phyloP scores from a whole-genome alignment of 306 rosid species.

The Vachellia collinsii region DNA sequence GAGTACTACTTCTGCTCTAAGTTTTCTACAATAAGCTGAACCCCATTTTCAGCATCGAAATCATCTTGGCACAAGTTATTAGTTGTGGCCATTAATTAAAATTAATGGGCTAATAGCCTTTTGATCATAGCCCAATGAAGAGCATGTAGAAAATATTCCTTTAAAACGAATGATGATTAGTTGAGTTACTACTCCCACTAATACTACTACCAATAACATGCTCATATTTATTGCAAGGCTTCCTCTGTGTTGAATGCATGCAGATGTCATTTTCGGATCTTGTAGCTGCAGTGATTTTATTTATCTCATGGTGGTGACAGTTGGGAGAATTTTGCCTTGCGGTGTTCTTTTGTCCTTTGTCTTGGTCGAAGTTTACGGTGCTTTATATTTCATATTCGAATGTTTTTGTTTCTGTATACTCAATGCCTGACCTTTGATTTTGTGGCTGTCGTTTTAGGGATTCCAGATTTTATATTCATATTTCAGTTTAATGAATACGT shows the following conservation, averaged over 20 bases:
- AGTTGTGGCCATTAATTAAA: not conserved
- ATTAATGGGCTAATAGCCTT: constrained; percentile 5
- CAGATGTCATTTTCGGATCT: constrained; percentile 68
- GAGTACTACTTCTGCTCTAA: not conserved
- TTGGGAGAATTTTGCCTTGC: constrained; percentile 1
- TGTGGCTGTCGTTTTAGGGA: not conserved
- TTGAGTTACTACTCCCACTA: not conserved
- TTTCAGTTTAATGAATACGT: constrained; percentile 2
- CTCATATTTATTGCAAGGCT: constrained; percentile 27
- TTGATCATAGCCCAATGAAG: constrained; percentile 3
- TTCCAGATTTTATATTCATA: constrained; percentile 6
- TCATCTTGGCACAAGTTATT: not conserved
- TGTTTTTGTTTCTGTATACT: not conserved
- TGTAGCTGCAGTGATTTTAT: constrained; percentile 35
- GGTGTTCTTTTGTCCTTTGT: constrained; percentile 10
- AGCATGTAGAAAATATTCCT: constrained; percentile 14
- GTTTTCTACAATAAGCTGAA: not conserved
- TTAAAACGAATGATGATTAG: constrained; percentile 6
- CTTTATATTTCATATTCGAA: not conserved
- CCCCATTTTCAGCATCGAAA: not conserved
- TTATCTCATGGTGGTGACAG: constrained; percentile 21
- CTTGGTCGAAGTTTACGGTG: not conserved
- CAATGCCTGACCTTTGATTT: constrained; percentile 21
- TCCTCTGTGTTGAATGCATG: constrained; percentile 38
- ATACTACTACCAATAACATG: not conserved